Evolutionary conservation across 2,329 filamentous ascomycete genomes (phyloP), one percentile per base, ranked within the genome.

Genomic region (Fusarium devonianum): DNA sequence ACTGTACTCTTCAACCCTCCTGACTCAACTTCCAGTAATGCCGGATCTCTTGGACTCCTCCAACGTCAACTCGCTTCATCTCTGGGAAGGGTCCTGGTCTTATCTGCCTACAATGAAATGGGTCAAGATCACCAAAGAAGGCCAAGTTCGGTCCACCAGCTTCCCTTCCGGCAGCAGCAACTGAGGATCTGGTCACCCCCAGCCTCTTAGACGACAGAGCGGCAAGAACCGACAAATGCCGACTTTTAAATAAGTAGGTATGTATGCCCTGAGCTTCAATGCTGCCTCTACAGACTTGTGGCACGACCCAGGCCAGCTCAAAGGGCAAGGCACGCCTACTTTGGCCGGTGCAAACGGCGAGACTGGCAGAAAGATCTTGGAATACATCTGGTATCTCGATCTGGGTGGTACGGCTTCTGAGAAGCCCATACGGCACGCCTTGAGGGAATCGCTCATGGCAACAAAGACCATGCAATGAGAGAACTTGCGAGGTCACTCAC

Each of bases 21-120:
- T 68, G 19, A 70, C 23, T 3, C 4, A n/a, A 9, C 16, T 1
- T 13, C 2, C 44, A 87, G 84, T 84, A 52, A 71, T 95, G 29
- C 92, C 93, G 0, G 89, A 97, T 67, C 75, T 97, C 43, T 82
- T 84, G 45, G 80, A 85, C 30, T 77, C 80, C 29, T 81, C 86
- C 36, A 91, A 86, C 60, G 73, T 89, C 40, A 73, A 79, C 48
- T 79, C 82, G 58, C 72, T 97, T 29, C 80, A 84, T 56, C 78
- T 79, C 16, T 97, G 92, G 90, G 88, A 91, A 58, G 89, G 89
- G 4, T 83, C 89, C 18, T 97, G 93, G 93, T 81, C 89, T 7
- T 87, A 88, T 63, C 79, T 97, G 55, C 84, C 86, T 23, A 87
- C 82, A 7, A 70, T 97, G 60, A 84, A 86, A 51, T 97, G 92